Percentiles rank a stretch among this genome's conserved stretches.
Evolutionary conservation across 768 basidiomycete species (phyloP).

Genomic region (Trametes elegans): DNA sequence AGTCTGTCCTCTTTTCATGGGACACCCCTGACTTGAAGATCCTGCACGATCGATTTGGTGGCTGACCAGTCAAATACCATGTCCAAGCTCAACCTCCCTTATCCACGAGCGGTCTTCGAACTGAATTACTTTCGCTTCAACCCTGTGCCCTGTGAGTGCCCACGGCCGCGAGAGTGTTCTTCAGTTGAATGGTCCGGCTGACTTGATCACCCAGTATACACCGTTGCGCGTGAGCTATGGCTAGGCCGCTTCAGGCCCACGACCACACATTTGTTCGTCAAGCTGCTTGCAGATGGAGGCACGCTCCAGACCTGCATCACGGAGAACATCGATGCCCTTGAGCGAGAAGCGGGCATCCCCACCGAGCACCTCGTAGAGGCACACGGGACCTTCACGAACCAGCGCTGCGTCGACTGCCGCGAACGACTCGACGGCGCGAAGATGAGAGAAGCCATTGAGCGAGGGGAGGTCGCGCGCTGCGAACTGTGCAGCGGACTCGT

Average conservation of each 20-base stretch:
- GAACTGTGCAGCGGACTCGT: slow-evolving; percentile 66
- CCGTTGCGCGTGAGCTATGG: slow-evolving; percentile 88
- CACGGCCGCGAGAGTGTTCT: no score
- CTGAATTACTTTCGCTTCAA: slow-evolving; percentile 80
- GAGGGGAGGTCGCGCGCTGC: slow-evolving; percentile 69
- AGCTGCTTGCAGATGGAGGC: slow-evolving; percentile 65
- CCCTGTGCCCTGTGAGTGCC: slow-evolving; percentile 69
- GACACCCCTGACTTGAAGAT: not conserved
- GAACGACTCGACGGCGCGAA: slow-evolving; percentile 55
- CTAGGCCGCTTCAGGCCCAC: slow-evolving; percentile 91
- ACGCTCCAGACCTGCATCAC: slow-evolving; percentile 80
- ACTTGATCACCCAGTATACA: no score
- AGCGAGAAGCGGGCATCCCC: slow-evolving; percentile 79
- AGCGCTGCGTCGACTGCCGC: slow-evolving; percentile 78
- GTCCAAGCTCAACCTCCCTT: slow-evolving; percentile 75
- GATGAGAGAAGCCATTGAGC: slow-evolving; percentile 62
- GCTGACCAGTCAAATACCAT: slow-evolving; percentile 63
- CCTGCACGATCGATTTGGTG: no score
- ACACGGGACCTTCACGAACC: slow-evolving; percentile 90
- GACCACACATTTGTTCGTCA: slow-evolving; percentile 84
- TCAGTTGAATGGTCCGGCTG: no score
- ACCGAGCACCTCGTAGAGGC: slow-evolving; percentile 82
- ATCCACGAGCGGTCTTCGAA: slow-evolving; percentile 95
- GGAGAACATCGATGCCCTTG: slow-evolving; percentile 94
- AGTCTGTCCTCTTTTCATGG: not conserved